Base-by-base conservation (phyloP, 2,329 filamentous ascomycete genomes). In the Pyrenophora teres region DNA sequence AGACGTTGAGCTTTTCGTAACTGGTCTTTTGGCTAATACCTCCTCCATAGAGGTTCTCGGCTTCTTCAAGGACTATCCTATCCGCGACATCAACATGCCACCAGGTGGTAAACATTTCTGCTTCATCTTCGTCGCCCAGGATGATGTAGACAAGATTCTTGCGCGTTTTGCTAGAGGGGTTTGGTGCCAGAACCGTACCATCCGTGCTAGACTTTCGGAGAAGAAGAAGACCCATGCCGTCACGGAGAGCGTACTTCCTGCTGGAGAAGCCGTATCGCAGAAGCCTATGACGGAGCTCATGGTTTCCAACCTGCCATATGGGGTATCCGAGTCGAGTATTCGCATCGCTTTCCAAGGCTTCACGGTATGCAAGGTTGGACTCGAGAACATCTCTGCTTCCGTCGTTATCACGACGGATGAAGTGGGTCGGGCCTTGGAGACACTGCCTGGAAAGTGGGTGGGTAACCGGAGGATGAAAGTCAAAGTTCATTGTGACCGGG, bases 51-150 rank as follows among this genome's bases (percentile, higher is more conserved):
- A 44, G 2, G 19, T 44, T 5, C 41, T 12, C 9, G 19, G 35
- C 2, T 36, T 44, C 2, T 27, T 44, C 2, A 27, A 36, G 19
- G 41, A 36, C 6, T 36, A 21, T 2, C n/a, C 31, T 15, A n/a
- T 44, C 1, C 0, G 4, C 9, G 41, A 44, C 21, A 18, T 44
- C 31, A 36, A 25, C 2, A 7, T 27, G 2, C 41, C 31, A 10
- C 18, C 41, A n/a, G 41, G 31, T 1, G 40, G 13, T 7, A 36
- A 36, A n/a, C 31, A 12, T 0, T 44, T 44, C 32, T 44, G 41
- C 41, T 44, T 44, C 31, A 15, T 44, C 2, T 6, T 3, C 15
- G n/a, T 36, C 0, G n/a, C 15, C n/a, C 31, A 44, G 21, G 9
- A 10, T 1, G 19, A 44, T 2, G 41, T 31, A 4, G 3, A 36